Percentiles rank a stretch among this genome's conserved stretches.
Evolutionary conservation across 2,329 filamentous ascomycete genomes (phyloP).

Genomic region (Pseudovirgaria hyperparasitica): DNA sequence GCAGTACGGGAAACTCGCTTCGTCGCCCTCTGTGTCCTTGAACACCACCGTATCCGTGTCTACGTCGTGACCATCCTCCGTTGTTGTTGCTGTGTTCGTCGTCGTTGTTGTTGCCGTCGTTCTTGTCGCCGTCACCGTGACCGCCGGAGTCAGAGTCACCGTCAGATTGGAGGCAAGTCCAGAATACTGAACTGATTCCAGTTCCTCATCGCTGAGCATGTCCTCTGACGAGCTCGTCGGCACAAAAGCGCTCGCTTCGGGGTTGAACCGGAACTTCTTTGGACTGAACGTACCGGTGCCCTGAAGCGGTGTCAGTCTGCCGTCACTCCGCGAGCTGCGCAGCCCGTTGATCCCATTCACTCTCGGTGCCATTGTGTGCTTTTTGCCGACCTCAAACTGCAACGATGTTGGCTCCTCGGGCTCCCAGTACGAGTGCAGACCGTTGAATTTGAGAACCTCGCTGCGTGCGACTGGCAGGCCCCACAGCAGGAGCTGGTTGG

Average conservation of each 20-base stretch:
- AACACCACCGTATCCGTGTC: background rate
- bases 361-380: background rate
- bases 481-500: slow-evolving; percentile 47
- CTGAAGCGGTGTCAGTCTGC: slow-evolving; percentile 5
- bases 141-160: slow-evolving; percentile 7
- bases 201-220: slow-evolving; percentile 8
- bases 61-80: background rate
- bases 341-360: background rate
- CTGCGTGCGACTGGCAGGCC: slow-evolving; percentile 39
- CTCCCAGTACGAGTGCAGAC: slow-evolving; percentile 23
- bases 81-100: slow-evolving; percentile 1
- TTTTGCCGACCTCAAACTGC: too few relatives aligned
- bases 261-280: slow-evolving; percentile 21
- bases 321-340: background rate
- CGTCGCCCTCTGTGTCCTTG: background rate
- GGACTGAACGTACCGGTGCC: slow-evolving; percentile 12
- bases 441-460: slow-evolving; percentile 46
- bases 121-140: slow-evolving; percentile 9
- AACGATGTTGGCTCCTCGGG: background rate
- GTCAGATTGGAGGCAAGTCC: slow-evolving; percentile 13
- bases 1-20: slow-evolving; percentile 14
- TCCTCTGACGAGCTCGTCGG: slow-evolving; percentile 7
- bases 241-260: slow-evolving; percentile 21
- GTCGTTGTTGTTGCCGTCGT: background rate
- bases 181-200: slow-evolving; percentile 5